These are phyloP conservation scores for Sporopachydermia cereana DNA, from an alignment of 1,139 yeast genomes.

Conservation along the genomic window DNA sequence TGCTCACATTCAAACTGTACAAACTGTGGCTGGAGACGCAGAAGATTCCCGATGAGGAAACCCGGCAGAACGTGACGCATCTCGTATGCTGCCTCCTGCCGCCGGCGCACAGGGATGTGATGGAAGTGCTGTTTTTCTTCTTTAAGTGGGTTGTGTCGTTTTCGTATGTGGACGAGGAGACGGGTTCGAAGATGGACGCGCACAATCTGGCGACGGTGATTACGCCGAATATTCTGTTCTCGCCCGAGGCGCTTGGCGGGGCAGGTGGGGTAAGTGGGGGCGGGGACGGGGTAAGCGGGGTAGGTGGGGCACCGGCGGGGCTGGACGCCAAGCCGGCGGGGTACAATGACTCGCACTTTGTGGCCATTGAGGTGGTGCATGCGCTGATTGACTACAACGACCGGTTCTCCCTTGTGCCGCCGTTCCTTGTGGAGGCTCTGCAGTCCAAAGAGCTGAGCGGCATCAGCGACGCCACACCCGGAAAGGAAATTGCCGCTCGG, in stretches of 20 bases:
- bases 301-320: no score
- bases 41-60: conserved; percentile 35
- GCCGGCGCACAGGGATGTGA: conserved; percentile 65
- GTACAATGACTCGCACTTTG: conserved; percentile 66
- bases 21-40: conserved; percentile 78
- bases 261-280: conserved; percentile 8
- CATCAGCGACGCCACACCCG: background rate
- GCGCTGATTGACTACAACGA: conserved; percentile 76
- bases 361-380: conserved; percentile 86
- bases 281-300: no score
- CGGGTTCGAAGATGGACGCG: conserved; percentile 93
- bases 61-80: conserved; percentile 49
- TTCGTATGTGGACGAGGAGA: conserved; percentile 75
- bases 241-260: conserved; percentile 24
- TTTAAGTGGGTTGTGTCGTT: conserved; percentile 95
- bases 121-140: conserved; percentile 79
- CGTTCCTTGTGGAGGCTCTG: conserved; percentile 25
- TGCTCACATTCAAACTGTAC: conserved; percentile 66
- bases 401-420: conserved; percentile 70
- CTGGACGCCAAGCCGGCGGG: conserved; percentile 30
- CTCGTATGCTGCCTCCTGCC: conserved; percentile 76
- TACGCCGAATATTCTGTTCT: conserved; percentile 78
- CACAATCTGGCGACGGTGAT: conserved; percentile 93
- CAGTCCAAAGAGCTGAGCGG: conserved; percentile 18
- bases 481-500: background rate